These are phyloP conservation scores for Malassezia obtusa DNA, from an alignment of 1,284 basidiomycete genomes.

Conservation along the genomic window DNA sequence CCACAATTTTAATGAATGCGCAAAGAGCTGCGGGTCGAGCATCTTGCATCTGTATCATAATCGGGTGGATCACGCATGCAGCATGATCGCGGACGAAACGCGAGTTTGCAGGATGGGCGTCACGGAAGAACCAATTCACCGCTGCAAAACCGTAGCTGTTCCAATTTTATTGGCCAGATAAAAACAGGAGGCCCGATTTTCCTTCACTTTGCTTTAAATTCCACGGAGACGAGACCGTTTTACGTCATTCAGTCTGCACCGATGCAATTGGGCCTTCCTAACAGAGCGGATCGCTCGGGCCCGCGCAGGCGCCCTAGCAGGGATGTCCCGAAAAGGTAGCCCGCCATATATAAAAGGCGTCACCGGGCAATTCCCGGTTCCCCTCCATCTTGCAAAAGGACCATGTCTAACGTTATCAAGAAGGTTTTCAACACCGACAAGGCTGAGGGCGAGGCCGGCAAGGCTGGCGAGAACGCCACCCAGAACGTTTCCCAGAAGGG, in stretches of 20 bases:
- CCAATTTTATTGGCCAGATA: not conserved
- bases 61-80: too few relatives aligned
- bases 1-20: not conserved
- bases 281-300: not conserved
- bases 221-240: not conserved
- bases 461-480: not conserved
- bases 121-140: too few relatives aligned
- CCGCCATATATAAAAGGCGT: not conserved
- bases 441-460: slow-evolving; percentile 4
- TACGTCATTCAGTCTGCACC: not conserved
- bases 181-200: not conserved
- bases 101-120: too few relatives aligned
- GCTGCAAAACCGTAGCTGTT: too few relatives aligned
- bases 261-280: not conserved
- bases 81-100: too few relatives aligned
- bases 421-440: slow-evolving; percentile 22
- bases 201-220: not conserved
- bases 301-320: not conserved
- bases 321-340: not conserved
- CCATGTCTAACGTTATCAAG: slow-evolving; percentile 21
- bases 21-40: too few relatives aligned
- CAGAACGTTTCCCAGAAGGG: not conserved
- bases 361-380: not conserved
- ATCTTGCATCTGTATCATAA: too few relatives aligned
- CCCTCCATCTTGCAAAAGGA: not conserved